phyloP scores from a whole-genome alignment of 441 rosid genomes.

The Euphorbia celastroides region DNA sequence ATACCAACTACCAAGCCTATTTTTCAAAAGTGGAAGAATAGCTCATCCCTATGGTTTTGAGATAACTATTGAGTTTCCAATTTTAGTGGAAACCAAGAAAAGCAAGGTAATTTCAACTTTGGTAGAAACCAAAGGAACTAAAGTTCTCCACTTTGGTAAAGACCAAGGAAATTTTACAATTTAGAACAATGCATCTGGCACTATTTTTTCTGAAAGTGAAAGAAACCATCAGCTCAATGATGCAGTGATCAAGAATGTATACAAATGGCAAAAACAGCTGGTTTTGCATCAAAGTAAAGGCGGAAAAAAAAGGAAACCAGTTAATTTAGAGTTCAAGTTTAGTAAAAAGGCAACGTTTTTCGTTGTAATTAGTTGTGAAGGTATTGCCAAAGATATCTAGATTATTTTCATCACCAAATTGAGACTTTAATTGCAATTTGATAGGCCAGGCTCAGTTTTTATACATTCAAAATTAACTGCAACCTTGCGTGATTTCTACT shows the following conservation, averaged over 20 bases:
- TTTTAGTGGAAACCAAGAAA: background rate
- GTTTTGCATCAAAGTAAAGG: background rate
- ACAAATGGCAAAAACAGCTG: constrained; percentile 6
- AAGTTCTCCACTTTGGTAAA: too few species aligned
- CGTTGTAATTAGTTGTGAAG: background rate
- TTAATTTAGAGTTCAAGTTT: background rate
- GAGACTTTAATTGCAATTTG: background rate
- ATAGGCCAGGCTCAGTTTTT: background rate
- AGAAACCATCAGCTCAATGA: background rate
- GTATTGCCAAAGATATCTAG: background rate
- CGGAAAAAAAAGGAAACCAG: background rate
- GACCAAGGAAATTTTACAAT: too few species aligned
- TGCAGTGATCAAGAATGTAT: constrained; percentile 10
- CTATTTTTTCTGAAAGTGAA: constrained; percentile 24
- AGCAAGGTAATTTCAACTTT: background rate
- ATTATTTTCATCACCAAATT: background rate
- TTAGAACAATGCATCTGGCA: constrained; percentile 20
- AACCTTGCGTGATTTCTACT: background rate
- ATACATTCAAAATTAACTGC: background rate
- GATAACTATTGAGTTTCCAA: background rate
- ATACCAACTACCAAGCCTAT: constrained; percentile 9
- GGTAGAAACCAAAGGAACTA: constrained; percentile 20
- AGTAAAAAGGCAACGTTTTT: constrained; percentile 11
- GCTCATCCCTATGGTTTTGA: constrained; percentile 18
- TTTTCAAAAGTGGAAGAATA: constrained; percentile 22